Evolutionary conservation across 306 rosid genomes (phyloP).

Genomic region (Acmispon strigosus): DNA sequence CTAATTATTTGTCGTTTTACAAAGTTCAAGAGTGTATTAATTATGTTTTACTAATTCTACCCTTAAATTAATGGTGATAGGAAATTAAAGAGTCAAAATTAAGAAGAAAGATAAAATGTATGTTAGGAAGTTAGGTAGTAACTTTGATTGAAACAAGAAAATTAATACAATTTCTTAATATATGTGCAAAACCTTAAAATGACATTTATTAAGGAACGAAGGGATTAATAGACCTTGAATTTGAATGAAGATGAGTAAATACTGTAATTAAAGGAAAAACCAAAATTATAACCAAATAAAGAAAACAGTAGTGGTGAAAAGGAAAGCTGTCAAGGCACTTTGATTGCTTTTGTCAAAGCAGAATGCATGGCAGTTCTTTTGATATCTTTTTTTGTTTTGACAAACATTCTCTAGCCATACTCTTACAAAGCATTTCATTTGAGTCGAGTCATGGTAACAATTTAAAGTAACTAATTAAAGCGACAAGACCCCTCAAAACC

Average conservation of each 20-base stretch:
- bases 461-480: constrained; percentile 26
- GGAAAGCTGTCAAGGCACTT: constrained; percentile 45
- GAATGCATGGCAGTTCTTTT: constrained; percentile 15
- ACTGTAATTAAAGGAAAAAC: constrained; percentile 7
- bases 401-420: constrained; percentile 30
- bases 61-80: too few relatives aligned
- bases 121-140: too few relatives aligned
- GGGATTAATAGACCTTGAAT: too few relatives aligned
- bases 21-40: too few relatives aligned
- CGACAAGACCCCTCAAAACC: constrained; percentile 26
- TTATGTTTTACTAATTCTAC: too few relatives aligned
- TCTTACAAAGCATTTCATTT: constrained; percentile 14
- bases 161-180: too few relatives aligned
- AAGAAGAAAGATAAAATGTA: too few relatives aligned
- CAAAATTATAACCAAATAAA: constrained; percentile 10
- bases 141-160: too few relatives aligned
- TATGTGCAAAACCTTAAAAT: too few relatives aligned
- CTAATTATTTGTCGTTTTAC: too few relatives aligned
- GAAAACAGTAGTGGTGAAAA: constrained; percentile 25
- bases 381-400: constrained; percentile 12
- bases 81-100: too few relatives aligned
- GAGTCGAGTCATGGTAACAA: constrained; percentile 22
- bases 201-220: too few relatives aligned
- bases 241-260: constrained; percentile 19
- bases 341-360: constrained; percentile 40